Base-by-base conservation (phyloP, 208 protist genomes). In the Crithidia mellificae region DNA sequence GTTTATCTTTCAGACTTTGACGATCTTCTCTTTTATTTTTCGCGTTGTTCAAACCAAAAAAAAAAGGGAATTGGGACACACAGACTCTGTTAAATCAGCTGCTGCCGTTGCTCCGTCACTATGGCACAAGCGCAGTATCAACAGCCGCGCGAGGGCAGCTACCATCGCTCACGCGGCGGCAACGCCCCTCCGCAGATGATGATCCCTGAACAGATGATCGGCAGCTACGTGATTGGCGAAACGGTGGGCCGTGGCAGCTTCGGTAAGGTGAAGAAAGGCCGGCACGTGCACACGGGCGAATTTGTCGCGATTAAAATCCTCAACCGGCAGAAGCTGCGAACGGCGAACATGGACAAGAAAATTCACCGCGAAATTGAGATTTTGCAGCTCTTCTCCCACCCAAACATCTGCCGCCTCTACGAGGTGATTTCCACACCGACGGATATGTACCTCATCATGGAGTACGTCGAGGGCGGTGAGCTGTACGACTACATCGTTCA, bases 361-460 rank as follows among this genome's bases (percentile, higher is more conserved):
- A 88, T 97, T 27, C 70, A 84, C 62, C 93, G 98, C 24, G 99
- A 99, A 72, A 99, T 99, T 55, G 91, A 98, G 65, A 99, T 99
- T 61, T 81, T 99, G 41, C 96, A 96, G 70, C 84, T 99, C 41
- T 99, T 99, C 75, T 85, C 94, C 22, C 99, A 99, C 72, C 98
- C 98, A 19, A 98, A 99, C 83, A 99, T 99, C 69, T 99, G 99
- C 79, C 90, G 96, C 19, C 90, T 99, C 47, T 99, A 99, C 65
- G 93, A 96, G 55, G 98, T 99, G 15, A 99, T 99, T 49, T 94
- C 96, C 17, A 99, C 97, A 11, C 83, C 92, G 14, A 98, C 92
- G 2, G 98, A 99, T 79, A 99, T 99, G 43, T 99, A 99, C 72
- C 95, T 99, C 68, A 96, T 99, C 53, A 99, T 99, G 98, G 98